These are phyloP conservation scores for Candida wancherniae DNA, from an alignment of 805 yeast species.

Conservation along the genomic window DNA sequence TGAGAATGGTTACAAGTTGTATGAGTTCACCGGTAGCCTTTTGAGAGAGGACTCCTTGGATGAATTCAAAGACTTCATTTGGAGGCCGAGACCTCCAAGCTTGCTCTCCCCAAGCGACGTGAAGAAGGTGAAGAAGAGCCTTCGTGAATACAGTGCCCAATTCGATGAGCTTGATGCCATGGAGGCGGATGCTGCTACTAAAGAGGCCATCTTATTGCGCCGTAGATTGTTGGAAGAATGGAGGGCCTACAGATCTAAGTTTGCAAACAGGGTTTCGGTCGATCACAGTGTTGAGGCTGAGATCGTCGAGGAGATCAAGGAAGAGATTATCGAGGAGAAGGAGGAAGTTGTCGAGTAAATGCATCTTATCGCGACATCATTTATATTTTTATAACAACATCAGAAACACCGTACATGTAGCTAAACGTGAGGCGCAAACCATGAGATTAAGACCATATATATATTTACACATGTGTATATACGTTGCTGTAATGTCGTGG, in stretches of 20 bases:
- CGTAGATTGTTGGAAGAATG: constrained; percentile 80
- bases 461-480: too few relatives aligned
- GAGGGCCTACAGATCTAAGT: constrained; percentile 66
- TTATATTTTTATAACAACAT: too few relatives aligned
- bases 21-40: constrained; percentile 74
- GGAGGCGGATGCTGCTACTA: constrained; percentile 89
- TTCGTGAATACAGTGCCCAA: constrained; percentile 84
- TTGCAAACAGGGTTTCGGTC: constrained; percentile 31
- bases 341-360: constrained; percentile 59
- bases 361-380: too few relatives aligned
- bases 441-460: too few relatives aligned
- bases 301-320: constrained; percentile 50
- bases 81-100: constrained; percentile 97
- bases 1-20: constrained; percentile 88
- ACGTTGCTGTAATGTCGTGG: too few relatives aligned
- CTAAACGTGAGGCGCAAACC: too few relatives aligned
- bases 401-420: too few relatives aligned
- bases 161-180: constrained; percentile 93
- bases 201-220: constrained; percentile 83
- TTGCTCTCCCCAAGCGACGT: constrained; percentile 70
- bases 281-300: constrained; percentile 50
- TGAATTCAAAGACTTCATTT: constrained; percentile 79
- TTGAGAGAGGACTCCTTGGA: constrained; percentile 74
- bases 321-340: constrained; percentile 50
- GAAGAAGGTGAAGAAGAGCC: constrained; percentile 85